phyloP scores from a whole-genome alignment of 176 grass and related monocot genomes.

The Oryza glumipatula region DNA sequence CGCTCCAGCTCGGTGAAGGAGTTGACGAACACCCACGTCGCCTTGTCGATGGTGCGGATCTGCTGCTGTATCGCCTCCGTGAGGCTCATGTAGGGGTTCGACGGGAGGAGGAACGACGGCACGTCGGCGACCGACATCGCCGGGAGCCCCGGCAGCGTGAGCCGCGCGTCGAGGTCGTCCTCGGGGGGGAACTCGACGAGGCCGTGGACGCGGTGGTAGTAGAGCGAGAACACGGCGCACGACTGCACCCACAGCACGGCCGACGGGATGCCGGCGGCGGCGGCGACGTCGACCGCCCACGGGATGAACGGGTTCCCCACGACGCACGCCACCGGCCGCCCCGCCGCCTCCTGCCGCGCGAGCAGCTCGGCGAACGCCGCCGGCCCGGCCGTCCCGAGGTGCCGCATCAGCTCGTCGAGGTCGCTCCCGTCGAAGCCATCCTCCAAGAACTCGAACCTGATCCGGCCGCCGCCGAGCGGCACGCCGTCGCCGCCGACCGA shows the following conservation, averaged over 20 bases:
- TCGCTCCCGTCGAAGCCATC: constrained; percentile 16
- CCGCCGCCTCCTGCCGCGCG: constrained; percentile 40
- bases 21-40: constrained; percentile 71
- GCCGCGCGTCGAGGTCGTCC: constrained; percentile 30
- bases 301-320: constrained; percentile 75
- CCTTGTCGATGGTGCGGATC: constrained; percentile 56
- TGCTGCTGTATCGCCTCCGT: constrained; percentile 51
- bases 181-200: constrained; percentile 56
- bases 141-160: constrained; percentile 60
- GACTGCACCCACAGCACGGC: constrained; percentile 90
- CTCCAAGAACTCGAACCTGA: constrained; percentile 78
- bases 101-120: constrained; percentile 74
- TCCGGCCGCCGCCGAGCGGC: constrained; percentile 44
- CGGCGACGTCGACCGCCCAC: constrained; percentile 63
- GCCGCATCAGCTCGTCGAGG: constrained; percentile 39
- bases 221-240: constrained; percentile 68
- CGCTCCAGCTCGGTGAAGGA: constrained; percentile 73
- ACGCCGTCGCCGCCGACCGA: constrained; percentile 28
- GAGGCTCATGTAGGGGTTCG: constrained; percentile 53
- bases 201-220: constrained; percentile 66
- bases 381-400: constrained; percentile 38
- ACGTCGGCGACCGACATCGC: constrained; percentile 53
- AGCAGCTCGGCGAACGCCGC: constrained; percentile 43
- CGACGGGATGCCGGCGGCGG: constrained; percentile 55
- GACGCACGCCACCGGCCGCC: constrained; percentile 62